These are phyloP conservation scores for Fusarium nanum DNA, from an alignment of 2,329 filamentous ascomycete genomes.

Conservation along the genomic window DNA sequence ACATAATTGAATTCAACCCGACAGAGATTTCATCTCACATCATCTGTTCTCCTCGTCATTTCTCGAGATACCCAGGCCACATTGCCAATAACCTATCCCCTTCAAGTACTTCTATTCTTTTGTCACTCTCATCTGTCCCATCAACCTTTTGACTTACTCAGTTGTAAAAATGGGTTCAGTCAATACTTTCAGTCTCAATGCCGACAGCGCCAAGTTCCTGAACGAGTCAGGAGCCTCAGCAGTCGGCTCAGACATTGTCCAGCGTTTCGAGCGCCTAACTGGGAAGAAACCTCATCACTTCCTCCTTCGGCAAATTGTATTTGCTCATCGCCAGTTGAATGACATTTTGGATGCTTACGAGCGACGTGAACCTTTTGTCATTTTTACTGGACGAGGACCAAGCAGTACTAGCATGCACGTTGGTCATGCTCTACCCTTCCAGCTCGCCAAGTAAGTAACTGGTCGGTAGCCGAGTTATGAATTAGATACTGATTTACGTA, in stretches of 20 bases:
- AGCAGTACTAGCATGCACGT: slow-evolving; percentile 13
- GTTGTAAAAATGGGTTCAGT: background rate
- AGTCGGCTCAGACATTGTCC: background rate
- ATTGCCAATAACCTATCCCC: background rate
- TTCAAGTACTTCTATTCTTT: background rate
- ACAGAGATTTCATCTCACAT: background rate
- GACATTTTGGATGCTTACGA: slow-evolving; percentile 9
- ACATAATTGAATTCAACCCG: background rate
- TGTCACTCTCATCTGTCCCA: background rate
- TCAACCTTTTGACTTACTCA: background rate
- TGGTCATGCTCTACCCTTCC: slow-evolving; percentile 8
- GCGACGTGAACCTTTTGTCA: slow-evolving; percentile 1
- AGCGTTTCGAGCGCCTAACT: background rate
- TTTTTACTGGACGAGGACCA: slow-evolving; percentile 9
- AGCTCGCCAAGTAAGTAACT: slow-evolving; percentile 10
- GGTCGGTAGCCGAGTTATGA: background rate
- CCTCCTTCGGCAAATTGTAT: background rate
- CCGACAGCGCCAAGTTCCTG: slow-evolving; percentile 3
- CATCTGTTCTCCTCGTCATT: background rate
- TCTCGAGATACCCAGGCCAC: background rate
- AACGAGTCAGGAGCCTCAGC: background rate
- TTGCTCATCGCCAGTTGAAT: slow-evolving; percentile 7
- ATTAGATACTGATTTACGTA: background rate
- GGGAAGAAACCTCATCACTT: slow-evolving; percentile 7
- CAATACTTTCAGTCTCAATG: slow-evolving; percentile 1